phyloP scores from a whole-genome alignment of 176 grass and related monocot genomes.

The Alopecurus myosuroides region DNA sequence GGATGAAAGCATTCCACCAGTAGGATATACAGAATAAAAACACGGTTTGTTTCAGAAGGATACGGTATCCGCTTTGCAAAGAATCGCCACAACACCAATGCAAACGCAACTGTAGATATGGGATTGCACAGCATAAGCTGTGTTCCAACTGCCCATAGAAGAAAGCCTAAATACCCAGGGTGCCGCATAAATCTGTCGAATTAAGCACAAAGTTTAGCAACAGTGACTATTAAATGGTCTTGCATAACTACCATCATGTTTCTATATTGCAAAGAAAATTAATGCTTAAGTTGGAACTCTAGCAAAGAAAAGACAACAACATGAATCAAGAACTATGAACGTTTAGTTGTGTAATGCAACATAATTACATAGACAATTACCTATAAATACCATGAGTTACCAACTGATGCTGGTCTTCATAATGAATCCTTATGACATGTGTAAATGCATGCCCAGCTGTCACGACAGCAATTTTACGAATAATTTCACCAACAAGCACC shows the following conservation, averaged over 20 bases:
- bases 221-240: background rate
- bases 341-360: background rate
- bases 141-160: conserved; percentile 87
- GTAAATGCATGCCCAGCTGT: conserved; percentile 81
- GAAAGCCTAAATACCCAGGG: conserved; percentile 87
- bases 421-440: conserved; percentile 64
- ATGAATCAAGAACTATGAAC: background rate
- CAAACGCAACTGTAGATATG: conserved; percentile 54
- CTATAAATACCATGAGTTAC: conserved; percentile 91
- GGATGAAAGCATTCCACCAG: background rate
- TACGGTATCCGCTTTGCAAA: conserved; percentile 88
- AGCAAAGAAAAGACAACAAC: background rate
- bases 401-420: conserved; percentile 72
- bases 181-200: conserved; percentile 78
- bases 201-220: conserved; percentile 17
- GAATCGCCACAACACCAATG: conserved; percentile 66
- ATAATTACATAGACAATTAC: conserved; percentile 30
- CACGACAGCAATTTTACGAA: conserved; percentile 73
- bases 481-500: conserved; percentile 73
- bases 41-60: conserved; percentile 37
- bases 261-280: background rate
- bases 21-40: background rate
- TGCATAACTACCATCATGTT: background rate
- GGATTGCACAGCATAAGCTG: conserved; percentile 97
- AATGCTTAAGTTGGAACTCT: background rate